Conservation (phyloP, 169 alveolate genomes). For the Eimeria tenella region DNA sequence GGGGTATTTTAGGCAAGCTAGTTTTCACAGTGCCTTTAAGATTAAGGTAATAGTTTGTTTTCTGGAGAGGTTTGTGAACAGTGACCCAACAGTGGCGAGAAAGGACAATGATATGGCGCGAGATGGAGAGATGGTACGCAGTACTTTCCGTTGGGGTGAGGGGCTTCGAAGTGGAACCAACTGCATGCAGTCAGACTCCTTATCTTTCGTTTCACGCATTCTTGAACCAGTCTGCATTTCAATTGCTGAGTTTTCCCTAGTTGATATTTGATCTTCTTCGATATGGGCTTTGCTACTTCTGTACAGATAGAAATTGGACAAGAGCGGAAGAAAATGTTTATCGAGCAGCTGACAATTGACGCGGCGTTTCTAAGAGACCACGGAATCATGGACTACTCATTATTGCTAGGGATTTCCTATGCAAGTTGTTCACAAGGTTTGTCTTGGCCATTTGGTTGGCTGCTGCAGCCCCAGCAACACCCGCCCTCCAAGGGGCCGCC, state of each 20-base stretch:
- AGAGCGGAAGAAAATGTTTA: conserved; percentile 62
- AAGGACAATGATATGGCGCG: conserved; percentile 76
- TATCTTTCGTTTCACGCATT: background rate
- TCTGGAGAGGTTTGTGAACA: conserved; percentile 1
- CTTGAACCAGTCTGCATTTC: too few relatives aligned
- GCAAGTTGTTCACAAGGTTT: conserved; percentile 14
- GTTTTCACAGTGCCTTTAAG: background rate
- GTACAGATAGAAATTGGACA: conserved; percentile 73
- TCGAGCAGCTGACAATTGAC: conserved; percentile 75
- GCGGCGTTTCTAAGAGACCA: conserved; percentile 83
- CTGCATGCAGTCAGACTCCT: background rate
- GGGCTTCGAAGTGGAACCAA: background rate
- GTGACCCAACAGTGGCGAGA: conserved; percentile 77
- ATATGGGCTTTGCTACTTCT: background rate
- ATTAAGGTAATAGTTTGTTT: background rate
- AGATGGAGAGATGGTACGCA: conserved; percentile 49
- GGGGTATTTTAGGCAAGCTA: background rate
- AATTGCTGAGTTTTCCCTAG: too few relatives aligned
- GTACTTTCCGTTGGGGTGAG: background rate
- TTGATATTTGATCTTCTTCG: background rate
- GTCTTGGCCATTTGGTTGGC: too few relatives aligned
- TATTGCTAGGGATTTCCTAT: conserved; percentile 91
- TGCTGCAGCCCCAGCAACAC: too few relatives aligned
- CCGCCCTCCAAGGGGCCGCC: too few relatives aligned
- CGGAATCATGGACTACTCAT: conserved; percentile 92